phyloP scores from a whole-genome alignment of 2,329 filamentous ascomycete species.

The Trichoderma atrobrunneum region DNA sequence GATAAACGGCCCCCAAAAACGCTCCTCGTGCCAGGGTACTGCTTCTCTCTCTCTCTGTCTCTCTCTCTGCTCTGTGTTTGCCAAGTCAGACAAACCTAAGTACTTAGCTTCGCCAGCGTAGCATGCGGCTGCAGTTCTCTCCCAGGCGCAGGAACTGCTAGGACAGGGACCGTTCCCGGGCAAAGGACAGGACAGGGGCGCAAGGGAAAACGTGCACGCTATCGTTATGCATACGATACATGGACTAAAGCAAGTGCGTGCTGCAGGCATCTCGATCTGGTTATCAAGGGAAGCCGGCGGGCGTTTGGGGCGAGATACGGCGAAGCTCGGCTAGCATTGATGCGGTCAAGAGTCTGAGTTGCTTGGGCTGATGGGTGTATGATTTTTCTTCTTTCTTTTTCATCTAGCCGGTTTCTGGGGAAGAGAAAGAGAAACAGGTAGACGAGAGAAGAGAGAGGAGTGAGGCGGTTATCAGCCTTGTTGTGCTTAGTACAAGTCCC shows the following conservation, averaged over 20 bases:
- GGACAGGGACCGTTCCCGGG: neutral
- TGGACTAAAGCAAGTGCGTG: slow-evolving; percentile 16
- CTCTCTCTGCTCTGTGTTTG: neutral
- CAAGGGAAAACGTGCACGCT: slow-evolving; percentile 14
- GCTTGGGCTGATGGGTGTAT: neutral
- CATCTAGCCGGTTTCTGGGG: neutral
- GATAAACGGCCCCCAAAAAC: slow-evolving; percentile 9
- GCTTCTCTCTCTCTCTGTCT: neutral
- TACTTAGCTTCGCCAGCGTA: neutral
- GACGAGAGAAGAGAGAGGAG: neutral
- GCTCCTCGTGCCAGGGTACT: neutral
- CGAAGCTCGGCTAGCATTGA: slow-evolving; percentile 13
- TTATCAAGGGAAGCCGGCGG: slow-evolving; percentile 8
- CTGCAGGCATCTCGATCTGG: slow-evolving; percentile 19
- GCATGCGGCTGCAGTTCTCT: slow-evolving; percentile 8
- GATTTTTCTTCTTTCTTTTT: neutral
- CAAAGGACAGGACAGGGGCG: neutral
- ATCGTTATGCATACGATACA: slow-evolving; percentile 19
- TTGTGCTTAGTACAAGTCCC: neutral
- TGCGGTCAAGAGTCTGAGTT: slow-evolving; percentile 15
- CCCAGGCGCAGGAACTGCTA: slow-evolving; percentile 6
- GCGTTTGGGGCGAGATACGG: neutral
- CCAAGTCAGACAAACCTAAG: neutral
- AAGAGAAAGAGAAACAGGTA: neutral
- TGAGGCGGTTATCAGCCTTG: neutral